Base-by-base conservation (phyloP, 2,329 filamentous ascomycete genomes). In the Metarhizium rileyi region DNA sequence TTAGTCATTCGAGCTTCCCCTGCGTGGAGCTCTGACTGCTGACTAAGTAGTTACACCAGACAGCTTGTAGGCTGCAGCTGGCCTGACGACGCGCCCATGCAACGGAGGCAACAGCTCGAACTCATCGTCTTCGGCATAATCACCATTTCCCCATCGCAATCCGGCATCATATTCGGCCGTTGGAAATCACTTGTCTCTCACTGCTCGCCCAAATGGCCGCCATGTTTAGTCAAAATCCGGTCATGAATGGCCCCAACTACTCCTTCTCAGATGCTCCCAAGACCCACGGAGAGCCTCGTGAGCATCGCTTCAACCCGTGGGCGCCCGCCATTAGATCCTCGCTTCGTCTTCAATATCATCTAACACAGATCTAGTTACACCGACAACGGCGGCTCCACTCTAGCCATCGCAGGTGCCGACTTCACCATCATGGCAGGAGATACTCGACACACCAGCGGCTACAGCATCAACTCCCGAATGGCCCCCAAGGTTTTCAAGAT, bases 381-480 rank as follows among this genome's bases (percentile, higher is more conserved):
- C 58, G 91, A 98, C 75, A 98, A 98, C 68, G 93, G 93, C 60
- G 93, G 93, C 59, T 95, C 90, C 53, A 97, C 93, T 49, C 81
- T 98, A 50, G 93, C 90, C 63, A 97, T 98, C 69, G 85, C 89
- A 36, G 93, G 94, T 59, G 83, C 83, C 65, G 87, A 94, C 75
- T 98, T 97, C 76, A 83, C 90, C 65, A 94, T 98, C 72, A 83
- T 98, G 67, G 93, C 93, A 42, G 93, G 94, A 71, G 93, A 98
- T 75, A 98, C 93, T 60, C 87, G 93, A 66, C 88, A 89, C 64
- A 95, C 90, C 50, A 86, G 87, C 56, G 93, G 94, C 66, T 98
- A 95, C 82, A 96, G 86, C 77, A 98, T 98, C 84, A 96, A 98
- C 81, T 90, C 90, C 52, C 87, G 93, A 62, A 91, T 87, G 75